Evolutionary conservation across 257 asterid genomes (phyloP).

Genomic region (Nemophila menziesii): DNA sequence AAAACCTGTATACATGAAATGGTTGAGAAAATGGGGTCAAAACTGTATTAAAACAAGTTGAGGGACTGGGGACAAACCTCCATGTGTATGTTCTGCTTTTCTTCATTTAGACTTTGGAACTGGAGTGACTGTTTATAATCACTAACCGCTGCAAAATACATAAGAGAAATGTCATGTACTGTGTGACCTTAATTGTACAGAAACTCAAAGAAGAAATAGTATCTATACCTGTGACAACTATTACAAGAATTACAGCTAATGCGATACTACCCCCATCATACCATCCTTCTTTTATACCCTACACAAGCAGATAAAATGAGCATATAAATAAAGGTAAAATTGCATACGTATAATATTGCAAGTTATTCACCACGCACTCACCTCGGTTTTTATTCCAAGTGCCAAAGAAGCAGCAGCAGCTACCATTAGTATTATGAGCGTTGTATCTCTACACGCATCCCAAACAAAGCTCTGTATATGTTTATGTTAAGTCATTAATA

Average conservation of each 20-base stretch:
- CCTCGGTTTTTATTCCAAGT: constrained; percentile 93
- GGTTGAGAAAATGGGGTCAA: not conserved
- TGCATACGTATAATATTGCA: not conserved
- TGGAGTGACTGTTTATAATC: constrained; percentile 96
- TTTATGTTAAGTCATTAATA: not conserved
- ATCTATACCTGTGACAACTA: constrained; percentile 62
- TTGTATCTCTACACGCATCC: constrained; percentile 93
- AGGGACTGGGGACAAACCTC: constrained; percentile 43
- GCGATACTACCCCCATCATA: constrained; percentile 99
- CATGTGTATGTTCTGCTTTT: constrained; percentile 88
- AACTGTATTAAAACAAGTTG: not conserved
- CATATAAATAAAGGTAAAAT: too few relatives aligned
- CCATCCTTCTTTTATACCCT: constrained; percentile 99
- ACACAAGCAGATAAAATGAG: constrained; percentile 6
- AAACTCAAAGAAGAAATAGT: not conserved
- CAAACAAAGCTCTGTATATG: constrained; percentile 55
- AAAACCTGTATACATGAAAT: constrained; percentile 40
- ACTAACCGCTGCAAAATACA: constrained; percentile 57
- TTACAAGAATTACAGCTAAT: constrained; percentile 77
- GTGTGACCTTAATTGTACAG: not conserved
- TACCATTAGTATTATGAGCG: constrained; percentile 84
- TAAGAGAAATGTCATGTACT: not conserved
- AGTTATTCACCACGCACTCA: constrained; percentile 12
- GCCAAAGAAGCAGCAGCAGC: constrained; percentile 99
- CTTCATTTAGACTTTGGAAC: constrained; percentile 87